Conservation (phyloP, 148 eudicot genomes). For the Mesembryanthemum crystallinum region DNA sequence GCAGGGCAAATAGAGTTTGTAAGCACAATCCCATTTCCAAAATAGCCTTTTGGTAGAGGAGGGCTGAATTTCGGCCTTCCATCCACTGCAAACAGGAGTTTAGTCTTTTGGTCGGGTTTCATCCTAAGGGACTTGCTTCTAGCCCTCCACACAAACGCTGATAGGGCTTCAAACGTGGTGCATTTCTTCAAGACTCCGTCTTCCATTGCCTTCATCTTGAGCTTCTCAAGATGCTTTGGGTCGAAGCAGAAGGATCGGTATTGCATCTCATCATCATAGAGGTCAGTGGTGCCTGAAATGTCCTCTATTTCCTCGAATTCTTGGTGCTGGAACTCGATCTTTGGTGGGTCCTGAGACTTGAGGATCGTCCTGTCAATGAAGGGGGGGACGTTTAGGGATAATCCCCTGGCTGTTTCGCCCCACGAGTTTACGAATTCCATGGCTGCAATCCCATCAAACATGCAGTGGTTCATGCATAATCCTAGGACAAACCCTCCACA, state of each 20-base stretch:
- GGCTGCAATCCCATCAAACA: conserved; percentile 50
- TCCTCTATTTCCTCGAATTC: conserved; percentile 44
- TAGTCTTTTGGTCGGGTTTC: conserved; percentile 42
- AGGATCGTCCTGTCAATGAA: conserved; percentile 43
- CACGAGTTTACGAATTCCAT: conserved; percentile 59
- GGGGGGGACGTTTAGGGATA: conserved; percentile 38
- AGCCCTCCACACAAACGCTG: conserved; percentile 58
- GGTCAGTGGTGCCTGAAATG: conserved; percentile 25
- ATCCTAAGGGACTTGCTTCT: conserved; percentile 38
- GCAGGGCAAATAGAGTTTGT: conserved; percentile 44
- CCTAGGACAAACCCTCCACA: conserved; percentile 59
- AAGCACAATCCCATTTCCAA: conserved; percentile 51
- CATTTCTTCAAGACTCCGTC: conserved; percentile 34
- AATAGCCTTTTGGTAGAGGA: conserved; percentile 45
- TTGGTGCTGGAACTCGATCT: conserved; percentile 39
- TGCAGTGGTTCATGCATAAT: conserved; percentile 46
- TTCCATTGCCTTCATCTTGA: conserved; percentile 42
- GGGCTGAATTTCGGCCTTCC: conserved; percentile 47
- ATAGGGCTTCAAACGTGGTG: conserved; percentile 50
- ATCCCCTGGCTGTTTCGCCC: conserved; percentile 52
- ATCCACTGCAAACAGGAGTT: conserved; percentile 53
- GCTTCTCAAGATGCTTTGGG: conserved; percentile 26
- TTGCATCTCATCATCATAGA: conserved; percentile 33
- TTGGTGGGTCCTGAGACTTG: conserved; percentile 42
- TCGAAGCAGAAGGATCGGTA: conserved; percentile 46